phyloP scores from a whole-genome alignment of 148 eudicot genomes.

The Chenopodium berlandieri region DNA sequence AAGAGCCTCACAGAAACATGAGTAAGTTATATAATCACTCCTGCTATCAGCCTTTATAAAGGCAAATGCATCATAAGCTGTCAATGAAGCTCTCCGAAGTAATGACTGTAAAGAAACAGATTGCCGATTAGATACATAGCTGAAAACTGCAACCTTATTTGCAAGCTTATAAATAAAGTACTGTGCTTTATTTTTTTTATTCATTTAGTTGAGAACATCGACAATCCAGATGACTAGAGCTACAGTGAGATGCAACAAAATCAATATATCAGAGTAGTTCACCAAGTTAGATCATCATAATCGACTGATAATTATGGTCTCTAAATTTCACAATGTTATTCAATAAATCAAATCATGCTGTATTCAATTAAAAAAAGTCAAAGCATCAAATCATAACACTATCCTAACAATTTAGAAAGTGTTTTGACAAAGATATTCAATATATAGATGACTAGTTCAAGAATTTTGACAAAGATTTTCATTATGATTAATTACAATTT shows the following conservation, averaged over 20 bases:
- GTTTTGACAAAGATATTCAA: not conserved
- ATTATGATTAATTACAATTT: not conserved
- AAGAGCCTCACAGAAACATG: constrained; percentile 77
- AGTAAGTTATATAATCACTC: constrained; percentile 66
- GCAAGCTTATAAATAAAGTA: not conserved
- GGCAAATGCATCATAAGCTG: constrained; percentile 74
- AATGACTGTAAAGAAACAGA: constrained; percentile 47
- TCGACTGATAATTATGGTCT: not conserved
- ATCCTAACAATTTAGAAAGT: no score
- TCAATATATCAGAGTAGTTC: not conserved
- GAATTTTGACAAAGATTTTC: not conserved
- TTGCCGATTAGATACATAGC: not conserved
- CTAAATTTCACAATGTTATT: not conserved
- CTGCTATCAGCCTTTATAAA: constrained; percentile 68
- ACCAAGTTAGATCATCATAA: not conserved
- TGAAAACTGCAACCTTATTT: not conserved
- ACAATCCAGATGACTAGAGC: not conserved
- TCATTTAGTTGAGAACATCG: not conserved
- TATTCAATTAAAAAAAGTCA: not conserved
- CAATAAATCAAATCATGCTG: not conserved
- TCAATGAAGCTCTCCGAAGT: constrained; percentile 77
- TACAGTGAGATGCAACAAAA: not conserved
- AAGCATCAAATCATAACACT: not conserved
- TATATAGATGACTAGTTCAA: not conserved
- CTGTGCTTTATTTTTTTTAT: not conserved